Conservation (phyloP, 2,329 filamentous ascomycete genomes). For the Endocalyx cinctus region DNA sequence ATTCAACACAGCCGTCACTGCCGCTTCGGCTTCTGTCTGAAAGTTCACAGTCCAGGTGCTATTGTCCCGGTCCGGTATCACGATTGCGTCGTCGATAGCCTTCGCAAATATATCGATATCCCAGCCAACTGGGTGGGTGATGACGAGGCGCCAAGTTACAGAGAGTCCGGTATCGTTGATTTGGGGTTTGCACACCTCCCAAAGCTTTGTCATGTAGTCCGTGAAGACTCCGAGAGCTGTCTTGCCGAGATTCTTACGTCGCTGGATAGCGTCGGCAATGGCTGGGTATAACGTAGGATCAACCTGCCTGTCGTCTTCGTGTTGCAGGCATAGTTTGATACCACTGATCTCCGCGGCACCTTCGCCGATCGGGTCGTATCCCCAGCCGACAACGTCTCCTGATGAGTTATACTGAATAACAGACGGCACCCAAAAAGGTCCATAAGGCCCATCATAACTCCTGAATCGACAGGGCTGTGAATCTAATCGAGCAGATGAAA, state of each 20-base stretch:
- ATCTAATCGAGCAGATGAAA: neutral
- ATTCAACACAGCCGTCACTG: neutral
- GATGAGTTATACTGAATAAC: constrained; percentile 2
- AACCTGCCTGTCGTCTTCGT: constrained; percentile 1
- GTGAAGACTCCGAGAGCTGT: constrained; percentile 2
- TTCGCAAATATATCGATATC: neutral
- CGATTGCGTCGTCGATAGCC: constrained; percentile 3
- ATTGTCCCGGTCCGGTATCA: constrained; percentile 3
- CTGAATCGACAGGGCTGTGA: neutral
- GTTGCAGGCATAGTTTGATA: constrained; percentile 2
- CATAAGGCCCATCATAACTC: neutral
- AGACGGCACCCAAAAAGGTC: neutral
- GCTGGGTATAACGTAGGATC: constrained; percentile 2
- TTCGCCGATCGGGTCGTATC: constrained; percentile 1
- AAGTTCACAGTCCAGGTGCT: constrained; percentile 1
- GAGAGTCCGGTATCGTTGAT: neutral
- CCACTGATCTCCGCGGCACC: constrained; percentile 2
- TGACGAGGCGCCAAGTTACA: constrained; percentile 2
- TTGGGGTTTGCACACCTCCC: constrained; percentile 4
- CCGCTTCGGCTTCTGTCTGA: constrained; percentile 2
- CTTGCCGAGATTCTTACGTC: constrained; percentile 2
- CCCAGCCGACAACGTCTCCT: constrained; percentile 2
- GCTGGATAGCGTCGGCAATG: neutral
- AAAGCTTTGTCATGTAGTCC: constrained; percentile 3
- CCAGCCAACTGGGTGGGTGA: constrained; percentile 3